Evolutionary conservation across 345 rosid genomes (phyloP), one percentile per base, ranked within the genome.

Genomic region (Leavenworthia alabamica): DNA sequence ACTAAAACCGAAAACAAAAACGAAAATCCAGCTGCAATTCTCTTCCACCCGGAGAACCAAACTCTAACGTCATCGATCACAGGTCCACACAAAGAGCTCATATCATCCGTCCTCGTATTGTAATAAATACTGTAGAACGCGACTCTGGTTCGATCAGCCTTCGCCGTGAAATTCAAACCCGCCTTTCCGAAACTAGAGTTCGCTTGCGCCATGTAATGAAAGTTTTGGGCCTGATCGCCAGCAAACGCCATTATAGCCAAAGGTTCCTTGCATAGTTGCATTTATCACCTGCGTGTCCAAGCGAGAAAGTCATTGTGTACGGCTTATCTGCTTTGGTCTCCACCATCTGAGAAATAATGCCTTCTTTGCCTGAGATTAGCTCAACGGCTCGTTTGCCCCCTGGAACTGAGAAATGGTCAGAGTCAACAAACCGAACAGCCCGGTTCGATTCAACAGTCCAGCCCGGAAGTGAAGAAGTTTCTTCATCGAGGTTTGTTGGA

Each of bases 31-130:
- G 75, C 70, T 4, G 72, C 70, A n/a, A 62, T n/a, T 28, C 53
- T 79, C 12, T 66, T 13, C 4, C 84, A 77, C 22, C 74, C 76
- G 0, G 96, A 80, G 66, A 76, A 82, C 97, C 96, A 86, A 8
- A 93, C 97, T 60, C 83, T 72, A 8, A 93, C 80, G 42, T 89
- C 86, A n/a, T 93, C 99, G 52, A 93, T 79, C 62, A 93, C 99
- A 2, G 99, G 99, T 49, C 99, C 99, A 8, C 99, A 93, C 16
- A 93, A 64, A 2, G 99, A 93, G 80, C 97, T 89, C 99, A 85
- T 83, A 70, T 89, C 99, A 52, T 93, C 97, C 0, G 77, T 83
- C 81, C 98, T 82, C 2, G 97, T 89, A 31, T 93, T 93, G 73
- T 93, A 93, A 59, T 93, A 93, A 56, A 93, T 78, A 10, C 99